Evolutionary conservation across 306 rosid species (phyloP).

Genomic region (Malus sieversii): DNA sequence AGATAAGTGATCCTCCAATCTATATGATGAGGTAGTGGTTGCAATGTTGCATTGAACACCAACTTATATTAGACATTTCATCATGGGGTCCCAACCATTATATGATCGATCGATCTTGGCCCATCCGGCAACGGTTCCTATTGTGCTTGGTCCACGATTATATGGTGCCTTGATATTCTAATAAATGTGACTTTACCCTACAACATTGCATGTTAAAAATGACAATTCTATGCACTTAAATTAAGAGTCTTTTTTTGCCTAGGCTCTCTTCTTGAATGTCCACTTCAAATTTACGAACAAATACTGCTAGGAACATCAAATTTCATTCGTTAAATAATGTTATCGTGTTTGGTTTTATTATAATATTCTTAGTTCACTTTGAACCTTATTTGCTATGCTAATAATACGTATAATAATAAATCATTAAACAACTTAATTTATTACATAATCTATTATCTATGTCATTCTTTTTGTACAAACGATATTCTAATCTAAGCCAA

Average conservation of each 20-base stretch:
- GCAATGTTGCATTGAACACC: constrained; percentile 24
- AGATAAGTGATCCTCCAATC: constrained; percentile 7
- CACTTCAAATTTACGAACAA: background rate
- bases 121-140: constrained; percentile 9
- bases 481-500: too few species aligned
- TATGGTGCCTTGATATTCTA: constrained; percentile 9
- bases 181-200: constrained; percentile 44
- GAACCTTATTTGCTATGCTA: too few species aligned
- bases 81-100: constrained; percentile 24
- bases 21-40: constrained; percentile 23
- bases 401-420: too few species aligned
- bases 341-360: too few species aligned
- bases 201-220: constrained; percentile 6
- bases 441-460: too few species aligned
- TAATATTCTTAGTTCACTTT: too few species aligned
- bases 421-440: too few species aligned
- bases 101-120: constrained; percentile 2
- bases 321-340: too few species aligned
- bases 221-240: constrained; percentile 7
- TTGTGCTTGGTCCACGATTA: constrained; percentile 28
- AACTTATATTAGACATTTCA: background rate
- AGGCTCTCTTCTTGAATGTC: background rate
- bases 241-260: background rate
- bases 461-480: too few species aligned
- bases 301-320: background rate